These are phyloP conservation scores for Xerocomellus amylosporus DNA, from an alignment of 768 basidiomycete species.

Conservation along the genomic window DNA sequence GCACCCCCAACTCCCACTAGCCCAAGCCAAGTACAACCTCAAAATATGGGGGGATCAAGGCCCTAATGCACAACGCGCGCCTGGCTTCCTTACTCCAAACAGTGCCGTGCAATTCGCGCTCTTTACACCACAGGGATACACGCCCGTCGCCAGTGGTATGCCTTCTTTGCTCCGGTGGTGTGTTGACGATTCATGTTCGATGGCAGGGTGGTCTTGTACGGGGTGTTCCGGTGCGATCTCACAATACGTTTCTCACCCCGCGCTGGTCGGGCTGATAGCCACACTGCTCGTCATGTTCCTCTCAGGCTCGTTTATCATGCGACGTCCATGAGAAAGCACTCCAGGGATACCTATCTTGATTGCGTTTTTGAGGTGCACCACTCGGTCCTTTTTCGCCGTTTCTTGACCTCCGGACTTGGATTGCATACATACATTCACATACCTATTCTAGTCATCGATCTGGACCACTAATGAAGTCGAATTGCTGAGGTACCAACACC, in stretches of 20 bases:
- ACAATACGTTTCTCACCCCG: slow-evolving; percentile 10
- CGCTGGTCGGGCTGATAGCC: slow-evolving; percentile 13
- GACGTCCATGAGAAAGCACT: slow-evolving; percentile 1
- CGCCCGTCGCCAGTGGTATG: slow-evolving; percentile 42
- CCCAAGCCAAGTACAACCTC: slow-evolving; percentile 56
- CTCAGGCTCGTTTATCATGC: slow-evolving; percentile 11
- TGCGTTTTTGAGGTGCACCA: not conserved
- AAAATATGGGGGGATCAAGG: slow-evolving; percentile 58
- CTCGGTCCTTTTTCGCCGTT: not conserved
- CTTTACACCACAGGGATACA: slow-evolving; percentile 53
- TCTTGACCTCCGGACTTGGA: not conserved
- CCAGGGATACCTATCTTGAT: not conserved
- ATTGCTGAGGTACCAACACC: not conserved
- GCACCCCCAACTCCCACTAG: slow-evolving; percentile 50
- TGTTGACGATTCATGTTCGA: not conserved
- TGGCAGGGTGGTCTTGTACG: slow-evolving; percentile 17
- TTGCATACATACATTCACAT: not conserved
- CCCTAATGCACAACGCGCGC: slow-evolving; percentile 41
- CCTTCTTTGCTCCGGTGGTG: not conserved
- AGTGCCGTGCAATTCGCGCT: slow-evolving; percentile 52
- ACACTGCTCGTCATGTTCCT: slow-evolving; percentile 23
- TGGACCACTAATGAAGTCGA: not conserved
- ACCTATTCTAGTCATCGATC: not conserved
- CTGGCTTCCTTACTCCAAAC: slow-evolving; percentile 53
- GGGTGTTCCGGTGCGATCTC: slow-evolving; percentile 22